Conservation (phyloP, 225 moss, liverwort and hornwort genomes). For the Climacium dendroides region DNA sequence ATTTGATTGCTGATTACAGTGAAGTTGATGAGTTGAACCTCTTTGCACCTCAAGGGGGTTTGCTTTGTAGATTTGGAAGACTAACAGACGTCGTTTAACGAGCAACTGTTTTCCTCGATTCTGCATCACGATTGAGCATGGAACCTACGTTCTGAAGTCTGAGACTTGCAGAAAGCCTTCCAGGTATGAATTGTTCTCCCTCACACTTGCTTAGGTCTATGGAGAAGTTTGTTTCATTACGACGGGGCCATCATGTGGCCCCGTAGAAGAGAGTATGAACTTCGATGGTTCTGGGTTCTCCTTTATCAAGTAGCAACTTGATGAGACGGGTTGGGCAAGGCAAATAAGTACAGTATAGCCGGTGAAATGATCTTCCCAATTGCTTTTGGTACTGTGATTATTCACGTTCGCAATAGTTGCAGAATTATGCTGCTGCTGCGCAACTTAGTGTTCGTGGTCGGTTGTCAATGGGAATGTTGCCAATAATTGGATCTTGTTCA, state of each 20-base stretch:
- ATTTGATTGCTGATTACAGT: constrained; percentile 48
- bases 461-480: background rate
- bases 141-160: background rate
- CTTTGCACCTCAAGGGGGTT: background rate
- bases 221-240: background rate
- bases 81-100: background rate
- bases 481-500: background rate
- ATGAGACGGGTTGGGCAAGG: background rate
- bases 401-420: background rate
- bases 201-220: background rate
- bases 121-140: background rate
- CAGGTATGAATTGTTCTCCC: background rate
- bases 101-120: background rate
- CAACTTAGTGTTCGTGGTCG: background rate
- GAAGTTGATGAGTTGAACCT: background rate
- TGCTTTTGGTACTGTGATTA: background rate
- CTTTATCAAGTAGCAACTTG: background rate
- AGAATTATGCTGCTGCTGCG: background rate
- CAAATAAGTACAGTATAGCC: background rate
- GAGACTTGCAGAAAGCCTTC: background rate
- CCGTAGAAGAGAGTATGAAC: background rate
- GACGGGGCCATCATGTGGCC: background rate
- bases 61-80: background rate
- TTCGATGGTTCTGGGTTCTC: background rate
- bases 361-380: background rate